phyloP scores from a whole-genome alignment of 768 basidiomycete species.

The Pleurotus ostreatus region DNA sequence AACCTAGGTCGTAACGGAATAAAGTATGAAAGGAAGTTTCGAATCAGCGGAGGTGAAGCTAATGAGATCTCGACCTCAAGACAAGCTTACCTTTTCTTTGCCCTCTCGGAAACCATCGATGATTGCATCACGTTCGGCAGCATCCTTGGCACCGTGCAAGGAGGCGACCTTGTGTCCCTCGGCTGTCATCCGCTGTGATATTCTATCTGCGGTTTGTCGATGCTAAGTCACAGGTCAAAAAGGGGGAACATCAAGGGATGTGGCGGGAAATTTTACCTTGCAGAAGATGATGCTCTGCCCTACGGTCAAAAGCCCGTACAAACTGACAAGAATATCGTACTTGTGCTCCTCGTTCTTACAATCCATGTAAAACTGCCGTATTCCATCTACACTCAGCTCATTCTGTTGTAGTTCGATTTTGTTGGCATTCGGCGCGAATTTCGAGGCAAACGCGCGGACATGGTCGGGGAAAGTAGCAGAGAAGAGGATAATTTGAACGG shows the following conservation, averaged over 20 bases:
- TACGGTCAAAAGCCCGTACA: slow-evolving; percentile 89
- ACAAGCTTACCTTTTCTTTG: slow-evolving; percentile 72
- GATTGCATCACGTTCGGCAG: slow-evolving; percentile 81
- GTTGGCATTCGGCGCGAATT: slow-evolving; percentile 93
- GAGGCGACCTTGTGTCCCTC: slow-evolving; percentile 98
- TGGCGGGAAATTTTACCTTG: slow-evolving; percentile 48
- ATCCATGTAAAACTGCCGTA: slow-evolving; percentile 98
- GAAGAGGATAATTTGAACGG: slow-evolving; percentile 88
- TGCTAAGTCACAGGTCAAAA: slow-evolving; percentile 40
- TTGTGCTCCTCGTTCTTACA: slow-evolving; percentile 89
- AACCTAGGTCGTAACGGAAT: slow-evolving; percentile 28
- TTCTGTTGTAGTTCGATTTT: slow-evolving; percentile 94
- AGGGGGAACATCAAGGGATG: slow-evolving; percentile 1
- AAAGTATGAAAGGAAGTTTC: neutral
- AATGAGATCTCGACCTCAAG: neutral
- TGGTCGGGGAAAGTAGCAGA: slow-evolving; percentile 97
- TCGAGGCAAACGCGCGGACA: slow-evolving; percentile 86
- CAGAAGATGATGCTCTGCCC: slow-evolving; percentile 99
- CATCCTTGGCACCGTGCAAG: slow-evolving; percentile 91
- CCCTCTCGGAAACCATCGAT: slow-evolving; percentile 97
- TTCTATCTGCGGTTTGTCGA: slow-evolving; percentile 89
- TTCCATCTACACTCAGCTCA: slow-evolving; percentile 90
- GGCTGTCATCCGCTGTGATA: slow-evolving; percentile 82
- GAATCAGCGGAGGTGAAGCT: neutral
- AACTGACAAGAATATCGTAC: slow-evolving; percentile 88